Evolutionary conservation across 2,329 filamentous ascomycete genomes (phyloP).

Genomic region (Pseudocercospora pini-densiflorae): DNA sequence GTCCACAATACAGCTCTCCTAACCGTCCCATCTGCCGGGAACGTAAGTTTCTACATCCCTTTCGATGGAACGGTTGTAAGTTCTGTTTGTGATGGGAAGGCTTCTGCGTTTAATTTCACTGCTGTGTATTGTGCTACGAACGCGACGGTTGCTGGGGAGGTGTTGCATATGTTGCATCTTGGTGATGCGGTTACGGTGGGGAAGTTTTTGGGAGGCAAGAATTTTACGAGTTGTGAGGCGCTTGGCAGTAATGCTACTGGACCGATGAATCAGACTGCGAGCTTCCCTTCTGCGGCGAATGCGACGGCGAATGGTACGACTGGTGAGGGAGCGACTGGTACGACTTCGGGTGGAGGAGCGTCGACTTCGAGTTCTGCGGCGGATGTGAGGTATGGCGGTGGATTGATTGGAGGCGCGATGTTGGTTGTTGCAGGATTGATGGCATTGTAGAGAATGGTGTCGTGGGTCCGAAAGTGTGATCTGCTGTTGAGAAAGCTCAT

Average conservation of each 20-base stretch:
- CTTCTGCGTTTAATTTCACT: conserved; percentile 27
- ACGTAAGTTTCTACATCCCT: conserved; percentile 23
- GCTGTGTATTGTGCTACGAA: conserved; percentile 30
- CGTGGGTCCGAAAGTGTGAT: too few relatives aligned
- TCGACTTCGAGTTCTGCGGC: not conserved
- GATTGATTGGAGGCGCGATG: not conserved
- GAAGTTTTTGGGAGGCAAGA: conserved; percentile 26
- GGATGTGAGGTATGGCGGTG: not conserved
- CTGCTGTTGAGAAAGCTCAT: too few relatives aligned
- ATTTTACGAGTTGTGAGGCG: conserved; percentile 27
- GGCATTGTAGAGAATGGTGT: not conserved
- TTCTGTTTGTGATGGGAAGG: conserved; percentile 26
- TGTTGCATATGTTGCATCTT: conserved; percentile 26
- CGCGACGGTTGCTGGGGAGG: conserved; percentile 6
- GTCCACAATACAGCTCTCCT: conserved; percentile 28
- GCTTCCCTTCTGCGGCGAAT: not conserved
- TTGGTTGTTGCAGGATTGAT: not conserved
- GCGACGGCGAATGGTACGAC: conserved; percentile 3
- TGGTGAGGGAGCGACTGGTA: not conserved
- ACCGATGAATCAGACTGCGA: conserved; percentile 13
- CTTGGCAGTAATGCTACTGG: conserved; percentile 21
- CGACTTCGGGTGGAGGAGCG: not conserved
- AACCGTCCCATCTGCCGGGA: conserved; percentile 13
- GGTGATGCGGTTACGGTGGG: conserved; percentile 25
- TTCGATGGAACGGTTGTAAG: conserved; percentile 21